Base-by-base conservation (phyloP, 495 filamentous ascomycete genomes). In the Astrothelium macrocarpum region DNA sequence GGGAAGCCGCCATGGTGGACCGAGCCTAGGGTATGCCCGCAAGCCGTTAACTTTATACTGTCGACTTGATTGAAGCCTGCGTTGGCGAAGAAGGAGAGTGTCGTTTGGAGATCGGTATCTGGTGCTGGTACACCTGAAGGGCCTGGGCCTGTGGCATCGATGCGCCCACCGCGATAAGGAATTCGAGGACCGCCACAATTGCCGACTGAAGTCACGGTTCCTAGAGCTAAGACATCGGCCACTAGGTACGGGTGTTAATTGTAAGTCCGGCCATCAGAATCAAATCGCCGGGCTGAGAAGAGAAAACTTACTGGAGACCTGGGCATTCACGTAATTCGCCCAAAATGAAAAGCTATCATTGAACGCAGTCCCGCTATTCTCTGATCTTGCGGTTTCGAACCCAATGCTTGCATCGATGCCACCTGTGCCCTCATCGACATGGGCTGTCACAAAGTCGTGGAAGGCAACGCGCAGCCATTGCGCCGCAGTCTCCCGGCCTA, bases 381-480 rank as follows among this genome's bases (percentile, higher is more conserved):
- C 64, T n/a, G 20, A 45, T 36, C 64, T 46, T 1, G n/a, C 23
- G 12, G 60, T 59, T 39, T 66, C 64, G 32, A 66, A 62, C 10
- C 42, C 31, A 18, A 66, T 66, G 23, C 34, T 53, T 16, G 64
- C 64, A 32, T 66, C 64, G 23, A 66, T 56, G 18, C 64, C 64
- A 9, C 64, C 64, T 11, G 49, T 66, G 20, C 60, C 60, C 4
- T 59, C 64, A 28, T 20, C 34, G 14, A 62, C 45, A 32, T 59
- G 34, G 12, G 60, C 60, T 14, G 64, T 66, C 20, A 66, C 59
- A 29, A 62, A 62, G 39, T 67, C 65, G 60, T 67, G 65, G 62
- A 64, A 67, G 11, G 60, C 53, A 53, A 60, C 62, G 3, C 65
- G 61, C 20, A 67, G 42, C 61, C 65, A 67, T 64, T 67, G 62